Base-by-base conservation (phyloP, 441 rosid species). In the Populus hybrid region DNA sequence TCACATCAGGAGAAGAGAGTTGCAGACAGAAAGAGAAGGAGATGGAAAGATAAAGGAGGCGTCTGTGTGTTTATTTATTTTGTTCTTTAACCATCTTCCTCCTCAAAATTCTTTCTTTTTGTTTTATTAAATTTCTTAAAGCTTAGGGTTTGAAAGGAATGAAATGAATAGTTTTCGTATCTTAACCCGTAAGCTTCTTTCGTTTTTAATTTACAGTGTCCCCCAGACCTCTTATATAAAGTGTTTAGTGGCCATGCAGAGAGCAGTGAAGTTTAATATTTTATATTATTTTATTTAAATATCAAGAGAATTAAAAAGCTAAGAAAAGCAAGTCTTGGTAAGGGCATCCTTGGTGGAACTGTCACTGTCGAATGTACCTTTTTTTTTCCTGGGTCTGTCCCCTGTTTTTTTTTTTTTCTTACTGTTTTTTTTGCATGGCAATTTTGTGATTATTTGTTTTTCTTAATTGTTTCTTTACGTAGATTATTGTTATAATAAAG, bases 361-460 rank as follows among this genome's bases (percentile, higher is more conserved):
- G 91, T 90, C 95, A 78, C 81, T 42, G 81, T 90, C 92, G 87
- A 90, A 87, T 85, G 88, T 76, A 81, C 89, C 91, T 88, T 68
- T 93, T 88, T 88, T 87, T 85, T 90, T 85, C 89, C 82, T 79
- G 78, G 81, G 75, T 77, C 67, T 80, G 82, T 88, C 84, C 81
- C 87, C 81, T 32, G 66, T 57, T 24, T 69, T 61, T 72, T 61
- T 75, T 77, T 73, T 80, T 40, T 57, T 16, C 78, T 26, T 1
- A 23, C 8, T 5, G 0, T 66, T 72, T 30, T 70, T 50, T n/a
- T 76, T 84, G 82, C 76, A 86, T 75, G 82, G 38, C 79, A 75
- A 74, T 8, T 57, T 1, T 67, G 21, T 35, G 26, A 2, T 2
- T 1, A 9, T 9, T 70, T 71, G 5, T 34, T 26, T 10, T 10